Base-by-base conservation (phyloP, 2,329 filamentous ascomycete species). In the Penicillium nordicum region DNA sequence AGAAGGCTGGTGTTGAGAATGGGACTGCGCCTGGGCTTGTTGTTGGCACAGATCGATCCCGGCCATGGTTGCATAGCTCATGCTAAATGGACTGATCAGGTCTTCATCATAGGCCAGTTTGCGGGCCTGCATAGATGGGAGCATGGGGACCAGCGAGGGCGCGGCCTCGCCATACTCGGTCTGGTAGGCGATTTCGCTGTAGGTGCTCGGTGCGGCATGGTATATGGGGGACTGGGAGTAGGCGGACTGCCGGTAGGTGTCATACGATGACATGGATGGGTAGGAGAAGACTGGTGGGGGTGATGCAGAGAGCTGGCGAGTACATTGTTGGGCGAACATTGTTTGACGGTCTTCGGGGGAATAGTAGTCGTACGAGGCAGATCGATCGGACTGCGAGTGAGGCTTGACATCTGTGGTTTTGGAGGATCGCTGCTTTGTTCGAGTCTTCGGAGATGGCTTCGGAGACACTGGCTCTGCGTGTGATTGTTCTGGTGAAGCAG, bases 51-150 rank as follows among this genome's bases (percentile, higher is more conserved):
- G 75, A 53, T 85, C 82, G 61, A 84, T 82, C 44, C 80, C 81
- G 55, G 77, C 79, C 77, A 85, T 82, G 9, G 81, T 79, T 23
- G 82, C 80, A 68, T 85, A 86, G 71, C 80, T 83, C 73, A 84
- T 81, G 65, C 79, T 80, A 69, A 85, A 85, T 1, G 83, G 82
- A 67, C 79, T 82, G 54, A 84, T 79, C 53, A 83, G 79, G 47
- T 78, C 76, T 50, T 84, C 81, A 48, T 84, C 83, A 55, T 66
- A 76, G 75, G 67, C 81, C 80, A 64, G 66, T 63, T 57, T 79
- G 75, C 64, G 82, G 78, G 64, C 76, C n/a, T 78, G 74, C 84
- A 86, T 73, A 25, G 65, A 65, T 4, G 70, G 73, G 56, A 79
- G 52, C 44, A 66, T 76, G 4, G 80, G 79, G 30, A 82, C 68